These are phyloP conservation scores for Wickerhamiella australiensis DNA, from an alignment of 805 yeast genomes.

Conservation along the genomic window DNA sequence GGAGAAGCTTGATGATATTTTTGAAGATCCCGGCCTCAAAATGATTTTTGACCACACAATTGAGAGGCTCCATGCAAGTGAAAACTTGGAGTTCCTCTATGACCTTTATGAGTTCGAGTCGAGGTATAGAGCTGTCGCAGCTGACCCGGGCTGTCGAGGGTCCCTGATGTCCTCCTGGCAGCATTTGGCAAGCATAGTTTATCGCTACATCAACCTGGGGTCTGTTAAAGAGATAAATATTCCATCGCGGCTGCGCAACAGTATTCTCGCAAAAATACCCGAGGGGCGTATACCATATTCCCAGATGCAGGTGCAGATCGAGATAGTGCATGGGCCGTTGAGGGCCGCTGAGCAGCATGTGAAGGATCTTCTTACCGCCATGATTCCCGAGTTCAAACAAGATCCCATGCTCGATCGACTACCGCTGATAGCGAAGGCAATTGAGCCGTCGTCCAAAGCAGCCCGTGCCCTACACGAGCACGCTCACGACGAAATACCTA, in stretches of 20 bases:
- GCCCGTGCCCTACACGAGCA: neutral
- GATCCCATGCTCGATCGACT: slow-evolving; percentile 1
- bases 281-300: neutral
- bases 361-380: neutral
- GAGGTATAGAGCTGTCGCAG: neutral
- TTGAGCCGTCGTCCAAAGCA: neutral
- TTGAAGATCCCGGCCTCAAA: slow-evolving; percentile 2
- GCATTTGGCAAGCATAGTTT: neutral
- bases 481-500: too few relatives aligned
- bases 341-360: slow-evolving; percentile 1
- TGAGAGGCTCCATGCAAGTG: neutral
- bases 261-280: neutral
- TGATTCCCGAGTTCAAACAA: slow-evolving; percentile 2
- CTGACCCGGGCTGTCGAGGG: neutral
- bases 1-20: neutral
- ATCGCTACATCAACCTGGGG: neutral
- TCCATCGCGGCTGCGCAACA: neutral
- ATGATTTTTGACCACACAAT: slow-evolving; percentile 3
- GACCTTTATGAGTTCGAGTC: neutral
- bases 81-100: slow-evolving; percentile 1
- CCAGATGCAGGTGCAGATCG: neutral
- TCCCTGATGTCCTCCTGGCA: neutral
- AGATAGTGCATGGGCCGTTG: neutral
- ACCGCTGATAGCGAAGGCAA: neutral
- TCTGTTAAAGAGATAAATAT: slow-evolving; percentile 3